These are phyloP conservation scores for Hanseniaspora meyeri DNA, from an alignment of 805 yeast genomes.

Conservation along the genomic window DNA sequence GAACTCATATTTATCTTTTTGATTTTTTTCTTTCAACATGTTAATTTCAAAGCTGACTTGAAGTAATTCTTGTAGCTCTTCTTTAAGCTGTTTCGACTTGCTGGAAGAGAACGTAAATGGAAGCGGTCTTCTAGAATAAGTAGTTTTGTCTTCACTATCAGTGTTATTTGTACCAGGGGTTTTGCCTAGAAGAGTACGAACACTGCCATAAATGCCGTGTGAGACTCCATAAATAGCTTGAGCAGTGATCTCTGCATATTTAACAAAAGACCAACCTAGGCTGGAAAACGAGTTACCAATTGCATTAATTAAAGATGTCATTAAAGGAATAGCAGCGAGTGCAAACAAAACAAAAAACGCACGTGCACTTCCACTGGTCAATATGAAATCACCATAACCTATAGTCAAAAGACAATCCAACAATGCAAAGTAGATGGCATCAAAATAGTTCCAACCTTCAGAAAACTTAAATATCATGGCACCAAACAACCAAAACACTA, in stretches of 20 bases:
- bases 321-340: slow-evolving; percentile 67
- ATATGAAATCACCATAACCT: slow-evolving; percentile 28
- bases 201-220: too few species aligned
- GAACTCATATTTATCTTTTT: not conserved
- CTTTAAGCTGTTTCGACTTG: slow-evolving; percentile 4
- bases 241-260: slow-evolving; percentile 1
- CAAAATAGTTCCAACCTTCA: slow-evolving; percentile 64
- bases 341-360: slow-evolving; percentile 73
- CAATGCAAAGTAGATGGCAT: slow-evolving; percentile 63
- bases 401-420: slow-evolving; percentile 44
- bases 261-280: slow-evolving; percentile 19
- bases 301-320: slow-evolving; percentile 68
- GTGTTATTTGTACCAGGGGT: not conserved
- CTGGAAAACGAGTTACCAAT: slow-evolving; percentile 49
- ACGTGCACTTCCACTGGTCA: slow-evolving; percentile 50
- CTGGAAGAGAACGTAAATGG: not conserved
- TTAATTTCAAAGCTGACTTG: not conserved
- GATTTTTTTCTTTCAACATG: not conserved
- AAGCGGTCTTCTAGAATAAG: not conserved
- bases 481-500: slow-evolving; percentile 60
- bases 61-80: not conserved
- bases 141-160: slow-evolving; percentile 4
- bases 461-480: slow-evolving; percentile 46
- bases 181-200: not conserved
- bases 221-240: not conserved